Evolutionary conservation across 495 filamentous ascomycete genomes (phyloP).

Genomic region (Bombardia bombarda): DNA sequence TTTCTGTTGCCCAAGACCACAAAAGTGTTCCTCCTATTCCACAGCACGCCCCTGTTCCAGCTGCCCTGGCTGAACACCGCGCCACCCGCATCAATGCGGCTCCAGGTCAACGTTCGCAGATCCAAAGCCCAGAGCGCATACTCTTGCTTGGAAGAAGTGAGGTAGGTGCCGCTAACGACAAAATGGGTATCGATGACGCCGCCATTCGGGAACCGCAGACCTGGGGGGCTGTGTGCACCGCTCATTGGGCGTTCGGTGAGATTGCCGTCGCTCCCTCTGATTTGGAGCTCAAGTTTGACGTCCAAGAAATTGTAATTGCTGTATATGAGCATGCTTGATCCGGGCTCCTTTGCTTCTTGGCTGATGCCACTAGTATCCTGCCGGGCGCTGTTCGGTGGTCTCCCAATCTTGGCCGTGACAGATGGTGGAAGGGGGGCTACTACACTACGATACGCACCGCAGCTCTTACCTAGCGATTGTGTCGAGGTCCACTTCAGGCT

Average conservation of each 20-base stretch:
- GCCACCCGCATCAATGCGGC: constrained; percentile 90
- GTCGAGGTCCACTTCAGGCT: constrained; percentile 93
- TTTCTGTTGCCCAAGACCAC: constrained; percentile 91
- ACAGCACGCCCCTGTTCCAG: constrained; percentile 92
- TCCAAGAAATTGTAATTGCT: constrained; percentile 99
- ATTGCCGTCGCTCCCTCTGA: constrained; percentile 76
- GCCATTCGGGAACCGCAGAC: constrained; percentile 89
- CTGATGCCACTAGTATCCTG: constrained; percentile 29
- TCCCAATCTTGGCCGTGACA: constrained; percentile 66
- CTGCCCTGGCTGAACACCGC: constrained; percentile 90
- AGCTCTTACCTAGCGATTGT: constrained; percentile 73
- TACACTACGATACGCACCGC: constrained; percentile 92
- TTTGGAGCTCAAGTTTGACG: constrained; percentile 89
- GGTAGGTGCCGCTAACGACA: constrained; percentile 91
- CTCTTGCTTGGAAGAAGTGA: constrained; percentile 96
- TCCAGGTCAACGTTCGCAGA: constrained; percentile 80
- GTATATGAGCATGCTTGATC: constrained; percentile 89
- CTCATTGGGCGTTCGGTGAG: constrained; percentile 84
- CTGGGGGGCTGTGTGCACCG: constrained; percentile 77
- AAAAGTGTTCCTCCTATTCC: constrained; percentile 87
- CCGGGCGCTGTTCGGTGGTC: constrained; percentile 20
- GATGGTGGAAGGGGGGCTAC: constrained; percentile 69
- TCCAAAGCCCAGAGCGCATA: constrained; percentile 97
- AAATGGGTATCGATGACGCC: constrained; percentile 92
- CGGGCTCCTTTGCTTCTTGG: constrained; percentile 49